phyloP scores from a whole-genome alignment of 1,284 basidiomycete genomes.

The Melampsora americana region DNA sequence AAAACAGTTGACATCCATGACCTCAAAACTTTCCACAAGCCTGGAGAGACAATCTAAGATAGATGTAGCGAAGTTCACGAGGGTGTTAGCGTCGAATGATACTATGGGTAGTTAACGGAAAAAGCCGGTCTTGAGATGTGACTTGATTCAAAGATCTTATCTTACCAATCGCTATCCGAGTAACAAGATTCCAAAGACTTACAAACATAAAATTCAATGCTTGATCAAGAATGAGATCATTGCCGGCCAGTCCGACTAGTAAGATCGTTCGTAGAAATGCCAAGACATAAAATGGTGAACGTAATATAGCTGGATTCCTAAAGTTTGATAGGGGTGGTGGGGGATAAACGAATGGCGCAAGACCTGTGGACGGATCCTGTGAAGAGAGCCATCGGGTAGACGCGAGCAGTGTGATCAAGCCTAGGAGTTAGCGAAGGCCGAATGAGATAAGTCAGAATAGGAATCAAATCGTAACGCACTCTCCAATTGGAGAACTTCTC shows the following conservation, averaged over 20 bases:
- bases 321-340: constrained; percentile 32
- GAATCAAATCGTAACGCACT: no score
- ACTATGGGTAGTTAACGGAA: neutral
- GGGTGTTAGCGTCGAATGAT: neutral
- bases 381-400: neutral
- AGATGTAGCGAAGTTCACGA: neutral
- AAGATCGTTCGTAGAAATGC: constrained; percentile 24
- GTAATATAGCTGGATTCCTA: neutral
- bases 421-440: neutral
- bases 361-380: constrained; percentile 35
- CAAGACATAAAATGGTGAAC: constrained; percentile 21
- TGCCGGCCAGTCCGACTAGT: neutral
- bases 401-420: neutral
- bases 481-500: constrained; percentile 44
- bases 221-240: constrained; percentile 16
- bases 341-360: constrained; percentile 41
- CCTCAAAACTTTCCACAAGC: constrained; percentile 9
- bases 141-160: neutral
- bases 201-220: neutral
- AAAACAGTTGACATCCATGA: constrained; percentile 18
- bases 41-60: constrained; percentile 14
- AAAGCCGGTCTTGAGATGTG: neutral
- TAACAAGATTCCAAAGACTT: neutral
- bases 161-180: neutral
- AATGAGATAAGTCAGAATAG: neutral